Percentiles rank a stretch among this genome's conserved stretches.
Conservation (phyloP, 192 early-diverging fungal species). For the Coemansia sp. region DNA sequence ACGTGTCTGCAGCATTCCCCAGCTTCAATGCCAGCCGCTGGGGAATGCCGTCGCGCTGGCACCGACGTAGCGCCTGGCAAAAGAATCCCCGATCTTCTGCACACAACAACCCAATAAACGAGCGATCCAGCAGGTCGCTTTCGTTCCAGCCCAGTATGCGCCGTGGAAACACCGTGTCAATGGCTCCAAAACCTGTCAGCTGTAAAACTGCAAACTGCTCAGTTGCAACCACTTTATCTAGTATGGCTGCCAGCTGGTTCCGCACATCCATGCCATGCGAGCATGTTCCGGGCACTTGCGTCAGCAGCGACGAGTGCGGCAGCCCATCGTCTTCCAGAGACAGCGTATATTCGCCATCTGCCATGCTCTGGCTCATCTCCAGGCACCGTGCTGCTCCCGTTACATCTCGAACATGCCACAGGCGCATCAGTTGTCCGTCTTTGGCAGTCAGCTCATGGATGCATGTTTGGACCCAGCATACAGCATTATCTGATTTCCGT, state of each 20-base stretch:
- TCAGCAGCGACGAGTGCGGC: constrained; percentile 39
- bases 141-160: constrained; percentile 42
- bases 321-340: constrained; percentile 47
- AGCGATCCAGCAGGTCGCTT: constrained; percentile 35
- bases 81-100: constrained; percentile 41
- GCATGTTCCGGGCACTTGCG: constrained; percentile 15
- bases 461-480: constrained; percentile 46
- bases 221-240: constrained; percentile 18
- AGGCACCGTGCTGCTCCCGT: constrained; percentile 35
- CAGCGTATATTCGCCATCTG: constrained; percentile 24
- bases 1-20: background rate
- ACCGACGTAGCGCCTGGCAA: constrained; percentile 38
- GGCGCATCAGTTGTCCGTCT: constrained; percentile 17
- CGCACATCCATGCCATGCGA: constrained; percentile 13
- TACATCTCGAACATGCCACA: constrained; percentile 49
- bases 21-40: constrained; percentile 40
- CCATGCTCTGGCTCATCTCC: constrained; percentile 17
- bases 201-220: constrained; percentile 38
- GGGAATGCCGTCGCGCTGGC: constrained; percentile 40
- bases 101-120: constrained; percentile 38
- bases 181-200: constrained; percentile 44
- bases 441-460: constrained; percentile 19
- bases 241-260: constrained; percentile 19
- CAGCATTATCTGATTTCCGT: constrained; percentile 27
- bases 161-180: constrained; percentile 49